phyloP scores from a whole-genome alignment of 164 flowering plant genomes.

The Akebia trifoliata region DNA sequence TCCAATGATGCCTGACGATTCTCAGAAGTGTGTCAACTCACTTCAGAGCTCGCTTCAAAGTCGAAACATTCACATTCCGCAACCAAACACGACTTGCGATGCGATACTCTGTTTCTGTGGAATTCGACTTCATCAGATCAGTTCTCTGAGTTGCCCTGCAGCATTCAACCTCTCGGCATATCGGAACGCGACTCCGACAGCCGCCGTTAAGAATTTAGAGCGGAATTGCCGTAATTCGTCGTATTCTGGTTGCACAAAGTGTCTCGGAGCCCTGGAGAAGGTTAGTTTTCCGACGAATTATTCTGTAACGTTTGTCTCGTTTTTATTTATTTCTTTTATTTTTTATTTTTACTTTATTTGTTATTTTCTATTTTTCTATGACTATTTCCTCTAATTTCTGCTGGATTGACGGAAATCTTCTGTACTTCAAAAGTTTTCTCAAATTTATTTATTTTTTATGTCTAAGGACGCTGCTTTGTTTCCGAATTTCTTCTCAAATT shows the following conservation, averaged over 20 bases:
- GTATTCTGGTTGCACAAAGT: conserved; percentile 84
- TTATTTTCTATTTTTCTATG: too few species aligned
- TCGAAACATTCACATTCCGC: conserved; percentile 63
- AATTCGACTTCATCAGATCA: conserved; percentile 88
- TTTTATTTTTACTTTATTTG: too few species aligned
- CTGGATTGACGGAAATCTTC: too few species aligned
- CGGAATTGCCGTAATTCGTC: conserved; percentile 74
- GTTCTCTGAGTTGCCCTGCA: conserved; percentile 81
- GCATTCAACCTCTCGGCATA: conserved; percentile 60
- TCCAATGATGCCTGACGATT: conserved; percentile 97
- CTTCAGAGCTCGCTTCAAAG: conserved; percentile 63
- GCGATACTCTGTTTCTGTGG: conserved; percentile 93
- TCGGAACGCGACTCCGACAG: conserved; percentile 76
- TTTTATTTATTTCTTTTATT: too few species aligned
- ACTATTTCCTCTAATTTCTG: too few species aligned
- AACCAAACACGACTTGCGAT: conserved; percentile 85
- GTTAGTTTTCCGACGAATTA: conserved; percentile 35
- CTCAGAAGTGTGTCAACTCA: conserved; percentile 88
- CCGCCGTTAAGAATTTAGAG: conserved; percentile 73
- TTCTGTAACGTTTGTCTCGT: too few species aligned
- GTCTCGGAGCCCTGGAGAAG: conserved; percentile 89
- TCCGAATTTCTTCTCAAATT: too few species aligned
- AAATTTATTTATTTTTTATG: too few species aligned
- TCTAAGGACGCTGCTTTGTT: too few species aligned
- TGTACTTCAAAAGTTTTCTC: too few species aligned